Percentiles rank a stretch among this genome's conserved stretches.
These are phyloP conservation scores for Lentinula edodes DNA, from an alignment of 768 basidiomycete species.

Conservation along the genomic window DNA sequence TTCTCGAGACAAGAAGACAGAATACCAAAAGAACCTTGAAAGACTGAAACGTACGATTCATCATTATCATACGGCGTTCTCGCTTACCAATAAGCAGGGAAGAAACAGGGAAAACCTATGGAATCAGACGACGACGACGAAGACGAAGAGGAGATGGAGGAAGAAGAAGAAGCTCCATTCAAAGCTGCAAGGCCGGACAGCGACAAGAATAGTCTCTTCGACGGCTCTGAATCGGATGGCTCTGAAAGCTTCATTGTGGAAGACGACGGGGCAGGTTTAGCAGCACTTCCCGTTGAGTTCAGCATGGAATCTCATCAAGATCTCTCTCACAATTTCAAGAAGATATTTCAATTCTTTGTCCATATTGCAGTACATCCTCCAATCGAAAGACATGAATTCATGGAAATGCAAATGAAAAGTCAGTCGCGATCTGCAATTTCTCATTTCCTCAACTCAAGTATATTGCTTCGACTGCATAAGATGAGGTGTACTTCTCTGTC, in stretches of 20 bases:
- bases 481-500: constrained; percentile 67
- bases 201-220: constrained; percentile 30
- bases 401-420: constrained; percentile 52
- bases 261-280: constrained; percentile 42
- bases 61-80: background rate
- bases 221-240: constrained; percentile 29
- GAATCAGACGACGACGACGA: constrained; percentile 21
- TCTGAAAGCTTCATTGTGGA: constrained; percentile 50
- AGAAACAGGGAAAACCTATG: constrained; percentile 33
- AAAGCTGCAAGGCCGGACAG: constrained; percentile 39
- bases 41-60: constrained; percentile 50
- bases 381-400: constrained; percentile 45
- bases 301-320: constrained; percentile 79
- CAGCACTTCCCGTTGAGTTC: constrained; percentile 68
- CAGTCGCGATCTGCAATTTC: constrained; percentile 6
- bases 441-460: background rate
- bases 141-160: constrained; percentile 23
- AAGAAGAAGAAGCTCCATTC: constrained; percentile 28
- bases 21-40: constrained; percentile 60
- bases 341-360: constrained; percentile 83
- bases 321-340: constrained; percentile 76
- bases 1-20: constrained; percentile 48
- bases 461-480: constrained; percentile 17
- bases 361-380: constrained; percentile 64
- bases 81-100: constrained; percentile 22